A percentile compares a stretch with the other conserved stretches of the same genome.
Evolutionary conservation across 352 stramenopile genomes (phyloP).

Genomic region (Phytophthora chlamydospora): DNA sequence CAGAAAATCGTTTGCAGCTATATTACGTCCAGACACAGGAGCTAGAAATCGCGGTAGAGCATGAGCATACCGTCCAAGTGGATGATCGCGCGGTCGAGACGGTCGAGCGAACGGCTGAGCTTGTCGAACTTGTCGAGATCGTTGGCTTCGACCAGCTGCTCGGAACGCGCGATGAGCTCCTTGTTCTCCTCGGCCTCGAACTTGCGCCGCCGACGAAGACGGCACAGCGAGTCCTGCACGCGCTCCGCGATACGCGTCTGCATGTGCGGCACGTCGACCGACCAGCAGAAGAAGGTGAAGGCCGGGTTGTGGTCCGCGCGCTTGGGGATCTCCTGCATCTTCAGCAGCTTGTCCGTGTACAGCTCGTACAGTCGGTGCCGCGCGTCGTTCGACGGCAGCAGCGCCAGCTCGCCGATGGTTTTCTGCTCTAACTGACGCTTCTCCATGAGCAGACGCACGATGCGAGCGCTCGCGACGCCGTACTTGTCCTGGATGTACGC

Average conservation of each 20-base stretch:
- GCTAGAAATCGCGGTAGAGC: conserved; percentile 89
- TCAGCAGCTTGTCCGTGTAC: conserved; percentile 73
- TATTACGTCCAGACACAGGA: conserved; percentile 27
- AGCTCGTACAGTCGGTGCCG: conserved; percentile 85
- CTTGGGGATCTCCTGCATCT: conserved; percentile 90
- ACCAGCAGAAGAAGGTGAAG: conserved; percentile 90
- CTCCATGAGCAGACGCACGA: conserved; percentile 85
- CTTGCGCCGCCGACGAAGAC: conserved; percentile 72
- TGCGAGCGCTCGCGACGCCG: conserved; percentile 80
- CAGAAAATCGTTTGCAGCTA: conserved; percentile 30
- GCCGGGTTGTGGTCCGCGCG: conserved; percentile 89
- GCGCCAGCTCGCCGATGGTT: conserved; percentile 81
- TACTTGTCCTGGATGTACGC: conserved; percentile 86
- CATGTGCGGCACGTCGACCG: conserved; percentile 74
- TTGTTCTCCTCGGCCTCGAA: conserved; percentile 87
- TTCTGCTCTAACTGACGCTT: conserved; percentile 89
- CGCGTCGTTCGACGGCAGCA: conserved; percentile 84
- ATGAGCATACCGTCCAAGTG: conserved; percentile 90
- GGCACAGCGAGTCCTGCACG: conserved; percentile 73
- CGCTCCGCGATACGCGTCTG: conserved; percentile 66
- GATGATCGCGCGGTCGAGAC: conserved; percentile 81
- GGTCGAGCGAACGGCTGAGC: conserved; percentile 83
- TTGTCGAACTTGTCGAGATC: conserved; percentile 90
- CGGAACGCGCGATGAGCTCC: conserved; percentile 86
- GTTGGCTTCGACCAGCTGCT: conserved; percentile 86